These are phyloP conservation scores for Gnaphalium uliginosum DNA, from an alignment of 129 eudicot genomes.

Conservation along the genomic window DNA sequence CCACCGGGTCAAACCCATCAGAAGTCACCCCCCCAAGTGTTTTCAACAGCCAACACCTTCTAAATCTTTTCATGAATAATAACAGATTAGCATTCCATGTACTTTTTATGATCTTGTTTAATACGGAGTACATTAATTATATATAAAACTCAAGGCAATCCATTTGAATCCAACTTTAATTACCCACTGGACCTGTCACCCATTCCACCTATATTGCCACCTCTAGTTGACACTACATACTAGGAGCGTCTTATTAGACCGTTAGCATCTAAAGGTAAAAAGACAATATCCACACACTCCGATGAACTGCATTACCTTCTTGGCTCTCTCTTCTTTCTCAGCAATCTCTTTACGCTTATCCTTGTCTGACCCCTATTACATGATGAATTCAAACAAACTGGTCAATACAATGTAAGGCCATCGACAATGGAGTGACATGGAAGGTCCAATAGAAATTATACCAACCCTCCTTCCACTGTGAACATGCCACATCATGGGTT, in stretches of 20 bases:
- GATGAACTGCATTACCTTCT: constrained; percentile 56
- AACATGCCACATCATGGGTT: no score
- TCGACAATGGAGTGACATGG: no score
- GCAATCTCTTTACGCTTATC: constrained; percentile 80
- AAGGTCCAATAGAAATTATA: no score
- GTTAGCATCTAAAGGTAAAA: background rate
- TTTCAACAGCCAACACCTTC: background rate
- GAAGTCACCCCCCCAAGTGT: background rate
- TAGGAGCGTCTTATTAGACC: background rate
- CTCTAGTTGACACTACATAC: background rate
- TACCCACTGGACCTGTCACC: background rate
- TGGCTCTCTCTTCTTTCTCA: constrained; percentile 87
- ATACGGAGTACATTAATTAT: background rate
- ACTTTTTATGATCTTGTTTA: background rate
- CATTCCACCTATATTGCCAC: background rate
- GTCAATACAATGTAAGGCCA: background rate
- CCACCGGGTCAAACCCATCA: background rate
- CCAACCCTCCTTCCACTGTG: no score
- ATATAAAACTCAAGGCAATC: background rate
- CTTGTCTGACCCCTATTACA: constrained; percentile 73
- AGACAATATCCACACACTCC: background rate
- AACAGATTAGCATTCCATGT: background rate
- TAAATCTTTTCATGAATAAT: background rate
- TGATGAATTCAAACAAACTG: background rate
- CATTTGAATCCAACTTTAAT: background rate